Evolutionary conservation across 257 asterid genomes (phyloP), one percentile per base, ranked within the genome.

Genomic region (Coffea canephora): DNA sequence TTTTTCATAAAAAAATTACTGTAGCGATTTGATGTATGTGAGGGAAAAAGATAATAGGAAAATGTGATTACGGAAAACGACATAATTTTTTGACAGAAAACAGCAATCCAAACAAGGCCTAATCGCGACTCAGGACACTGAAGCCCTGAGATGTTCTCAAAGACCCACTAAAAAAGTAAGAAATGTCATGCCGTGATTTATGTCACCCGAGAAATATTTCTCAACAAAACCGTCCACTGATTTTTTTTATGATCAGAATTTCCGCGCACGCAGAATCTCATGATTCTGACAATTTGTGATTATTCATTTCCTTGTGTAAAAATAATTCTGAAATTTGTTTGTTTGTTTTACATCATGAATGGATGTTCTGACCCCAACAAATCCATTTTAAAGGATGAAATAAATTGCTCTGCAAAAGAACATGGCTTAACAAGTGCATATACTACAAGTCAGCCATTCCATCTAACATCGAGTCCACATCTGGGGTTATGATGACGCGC

Each of bases 401-500:
- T 45, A 18, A 46, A n/a, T 8, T 14, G 18, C 72, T 43, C 65
- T 69, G n/a, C 25, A 41, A 27, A 50, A 62, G 36, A n/a, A 31
- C 62, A 48, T 6, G 36, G n/a, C 10, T 39, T 59, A 77, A 49
- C 45, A 34, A 77, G 48, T 70, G 74, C 81, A 68, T 69, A 46
- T 23, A 82, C 82, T 82, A 90, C 36, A 76, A 65, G 81, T 90
- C 91, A 69, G 83, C 66, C 39, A 84, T 75, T 65, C 76, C 54
- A 67, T 84, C 91, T 71, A 92, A 82, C 75, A 93, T 82, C 80
- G 83, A 79, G 81, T 93, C 96, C 31, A 91, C 76, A 69, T 91
- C 96, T 8, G 92, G 99, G 36, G 91, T 89, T 61, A 90, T 45
- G 41, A 88, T 80, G 39, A 88, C 89, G 10, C 94, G 93, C 75